Conservation (phyloP, 2,329 filamentous ascomycete genomes). For the Sarocladium oryzae region DNA sequence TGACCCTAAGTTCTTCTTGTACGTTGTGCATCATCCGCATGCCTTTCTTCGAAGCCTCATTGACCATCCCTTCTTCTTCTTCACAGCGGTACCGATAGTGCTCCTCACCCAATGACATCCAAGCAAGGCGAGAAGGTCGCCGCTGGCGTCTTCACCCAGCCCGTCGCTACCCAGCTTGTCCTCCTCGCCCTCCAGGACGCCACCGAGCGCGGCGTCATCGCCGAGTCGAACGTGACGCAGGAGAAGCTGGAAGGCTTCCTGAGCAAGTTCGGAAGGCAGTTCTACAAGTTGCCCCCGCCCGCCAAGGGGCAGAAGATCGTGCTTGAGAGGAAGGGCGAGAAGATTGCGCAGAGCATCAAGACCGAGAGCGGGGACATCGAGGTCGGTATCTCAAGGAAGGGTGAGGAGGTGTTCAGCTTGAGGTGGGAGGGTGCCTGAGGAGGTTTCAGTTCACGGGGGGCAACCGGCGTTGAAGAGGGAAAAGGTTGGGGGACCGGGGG, state of each 20-base stretch:
- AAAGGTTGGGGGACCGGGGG: too few species aligned
- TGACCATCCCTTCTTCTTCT: neutral
- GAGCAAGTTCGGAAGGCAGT: conserved; percentile 43
- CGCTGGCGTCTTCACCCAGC: conserved; percentile 76
- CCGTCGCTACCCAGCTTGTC: conserved; percentile 59
- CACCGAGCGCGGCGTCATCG: conserved; percentile 45
- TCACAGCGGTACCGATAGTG: conserved; percentile 50
- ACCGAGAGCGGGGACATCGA: conserved; percentile 32
- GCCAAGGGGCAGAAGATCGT: conserved; percentile 23
- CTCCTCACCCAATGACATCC: conserved; percentile 54
- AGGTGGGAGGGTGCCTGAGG: conserved; percentile 21
- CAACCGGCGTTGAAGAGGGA: too few species aligned
- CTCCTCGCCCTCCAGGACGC: conserved; percentile 56
- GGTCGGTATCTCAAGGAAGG: conserved; percentile 37
- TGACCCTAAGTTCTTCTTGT: conserved; percentile 66
- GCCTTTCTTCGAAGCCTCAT: neutral
- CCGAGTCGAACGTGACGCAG: conserved; percentile 45
- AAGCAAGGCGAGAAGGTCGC: conserved; percentile 42
- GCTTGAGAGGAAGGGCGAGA: conserved; percentile 34
- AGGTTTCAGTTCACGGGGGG: neutral
- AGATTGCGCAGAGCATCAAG: conserved; percentile 31
- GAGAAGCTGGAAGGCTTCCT: conserved; percentile 50
- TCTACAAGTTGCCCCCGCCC: conserved; percentile 39
- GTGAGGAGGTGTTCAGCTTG: conserved; percentile 34
- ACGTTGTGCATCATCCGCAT: conserved; percentile 21